Evolutionary conservation across 139 green algal genomes (phyloP), one percentile per base, ranked within the genome.

Genomic region (Choricystis sp.): DNA sequence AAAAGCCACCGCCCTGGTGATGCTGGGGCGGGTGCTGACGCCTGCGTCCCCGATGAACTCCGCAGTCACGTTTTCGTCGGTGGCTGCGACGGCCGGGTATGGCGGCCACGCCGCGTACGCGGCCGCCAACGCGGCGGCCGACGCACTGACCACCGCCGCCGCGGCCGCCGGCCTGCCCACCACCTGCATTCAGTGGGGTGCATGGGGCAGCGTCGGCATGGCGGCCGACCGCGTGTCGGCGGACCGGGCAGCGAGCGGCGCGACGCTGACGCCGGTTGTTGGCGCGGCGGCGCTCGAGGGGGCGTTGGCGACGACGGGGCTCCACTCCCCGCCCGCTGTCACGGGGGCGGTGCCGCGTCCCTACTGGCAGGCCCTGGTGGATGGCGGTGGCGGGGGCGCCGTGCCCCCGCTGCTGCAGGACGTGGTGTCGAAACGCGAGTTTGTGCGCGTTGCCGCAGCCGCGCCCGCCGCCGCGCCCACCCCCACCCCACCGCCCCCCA

Each of bases 81-180:
- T 86, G 4, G 70, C 83, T 3, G 79, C 81, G 0, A 65, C 86
- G 25, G 68, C 90, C 4, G 84, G 84, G n/a, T 77, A 72, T 1
- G 69, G 77, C 20, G 85, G 85, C 5, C 85, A 93, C 66, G 68
- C 73, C 56, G 86, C 79, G 64, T 92, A 92, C 63, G 65, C 66
- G 40, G 80, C 76, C 27, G 82, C 85, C 1, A 93, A 93, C 60
- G 74, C 74, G n/a, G 75, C 68, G 3, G 60, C 92, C 58, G 85
- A 92, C 40, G 66, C 56, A 4, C 28, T 60, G 4, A 69, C 81
- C 28, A 9, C 2, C 26, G 19, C 2, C 23, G 25, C 22, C 2
- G 19, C 19, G 9, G 55, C 26, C 1, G n/a, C 25, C 29, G 70
- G 70, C 19, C 9, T 65, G 27, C 29, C 19, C 23, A 4, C 25